phyloP scores from a whole-genome alignment of 768 basidiomycete genomes.

The Lactarius sp. region DNA sequence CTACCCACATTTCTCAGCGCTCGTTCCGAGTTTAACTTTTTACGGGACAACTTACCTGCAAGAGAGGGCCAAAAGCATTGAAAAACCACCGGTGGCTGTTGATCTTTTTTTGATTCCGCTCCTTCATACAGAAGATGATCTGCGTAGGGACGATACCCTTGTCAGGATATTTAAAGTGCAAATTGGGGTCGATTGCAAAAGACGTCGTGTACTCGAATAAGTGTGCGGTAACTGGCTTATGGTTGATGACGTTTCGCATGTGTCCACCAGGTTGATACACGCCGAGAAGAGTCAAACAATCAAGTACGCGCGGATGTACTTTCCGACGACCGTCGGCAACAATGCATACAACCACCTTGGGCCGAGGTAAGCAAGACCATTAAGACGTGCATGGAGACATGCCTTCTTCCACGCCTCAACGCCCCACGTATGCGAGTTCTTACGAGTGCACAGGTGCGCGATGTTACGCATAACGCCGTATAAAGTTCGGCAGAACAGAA shows the following conservation, averaged over 20 bases:
- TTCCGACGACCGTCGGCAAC: constrained; percentile 85
- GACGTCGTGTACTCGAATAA: constrained; percentile 86
- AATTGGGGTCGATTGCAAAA: constrained; percentile 70
- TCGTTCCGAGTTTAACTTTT: neutral
- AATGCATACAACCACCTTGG: constrained; percentile 87
- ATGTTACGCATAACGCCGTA: constrained; percentile 94
- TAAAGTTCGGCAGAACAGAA: constrained; percentile 87
- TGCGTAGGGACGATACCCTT: constrained; percentile 95
- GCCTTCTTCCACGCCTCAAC: constrained; percentile 96
- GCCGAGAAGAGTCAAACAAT: constrained; percentile 87
- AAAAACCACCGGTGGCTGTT: constrained; percentile 98
- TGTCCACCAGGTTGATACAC: constrained; percentile 76
- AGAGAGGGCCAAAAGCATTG: constrained; percentile 81
- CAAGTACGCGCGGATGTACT: constrained; percentile 77
- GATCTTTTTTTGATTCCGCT: constrained; percentile 95
- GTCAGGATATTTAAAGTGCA: constrained; percentile 85
- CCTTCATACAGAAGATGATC: constrained; percentile 87
- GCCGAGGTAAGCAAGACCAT: neutral
- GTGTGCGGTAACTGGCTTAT: constrained; percentile 66
- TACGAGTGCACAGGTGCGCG: constrained; percentile 74
- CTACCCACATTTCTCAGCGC: constrained; percentile 34
- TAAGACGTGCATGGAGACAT: neutral
- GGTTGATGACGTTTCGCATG: constrained; percentile 62
- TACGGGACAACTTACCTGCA: constrained; percentile 51
- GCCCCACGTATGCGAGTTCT: constrained; percentile 93